Base-by-base conservation (phyloP, 371 early-diverging fungal species). In the Mucor piriformis region DNA sequence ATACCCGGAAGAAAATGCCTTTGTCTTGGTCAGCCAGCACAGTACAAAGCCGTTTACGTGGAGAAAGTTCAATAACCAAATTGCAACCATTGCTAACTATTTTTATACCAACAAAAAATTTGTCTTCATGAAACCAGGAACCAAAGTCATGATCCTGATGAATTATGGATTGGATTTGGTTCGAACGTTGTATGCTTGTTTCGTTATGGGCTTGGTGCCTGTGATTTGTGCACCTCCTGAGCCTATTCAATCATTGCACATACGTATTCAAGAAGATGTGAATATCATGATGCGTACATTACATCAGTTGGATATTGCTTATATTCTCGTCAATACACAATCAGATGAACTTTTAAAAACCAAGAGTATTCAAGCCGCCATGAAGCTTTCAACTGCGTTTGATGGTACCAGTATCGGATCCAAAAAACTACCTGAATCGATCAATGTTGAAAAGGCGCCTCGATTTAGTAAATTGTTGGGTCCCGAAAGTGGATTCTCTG, bases 101-200 rank as follows among this genome's bases (percentile, higher is more conserved):
- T 73, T 94, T 20, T 8, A 46, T 24, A 24, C 13, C 18, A 67
- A 77, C 58, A 88, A 73, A 72, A 81, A 74, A 61, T n/a, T n/a
- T n/a, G 77, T 68, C 6, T 13, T 13, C 0, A 69, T 86, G 6
- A 77, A 70, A 33, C 66, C 85, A 0, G 86, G 87, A 6, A 85
- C 82, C 33, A 82, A 83, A 50, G 90, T 90, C 3, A 57, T 94
- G 27, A 54, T 93, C 6, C 63, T 90, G 7, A 76, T 88, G 32
- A 82, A 89, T 11, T 90, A 83, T 62, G 87, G 91, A 4, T 32
- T 89, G 23, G 94, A 94, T 51, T 86, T 88, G 68, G 79, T 90
- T 1, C 74, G 79, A 7, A 81, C 91, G 0, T 61, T 95, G 15
- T 90, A 92, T 68, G 92, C 92, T 20, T 92, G 92, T 59, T 74